Percentiles rank a stretch among this genome's conserved stretches.
phyloP scores from a whole-genome alignment of 495 filamentous ascomycete species.

The Trichoderma reesei region DNA sequence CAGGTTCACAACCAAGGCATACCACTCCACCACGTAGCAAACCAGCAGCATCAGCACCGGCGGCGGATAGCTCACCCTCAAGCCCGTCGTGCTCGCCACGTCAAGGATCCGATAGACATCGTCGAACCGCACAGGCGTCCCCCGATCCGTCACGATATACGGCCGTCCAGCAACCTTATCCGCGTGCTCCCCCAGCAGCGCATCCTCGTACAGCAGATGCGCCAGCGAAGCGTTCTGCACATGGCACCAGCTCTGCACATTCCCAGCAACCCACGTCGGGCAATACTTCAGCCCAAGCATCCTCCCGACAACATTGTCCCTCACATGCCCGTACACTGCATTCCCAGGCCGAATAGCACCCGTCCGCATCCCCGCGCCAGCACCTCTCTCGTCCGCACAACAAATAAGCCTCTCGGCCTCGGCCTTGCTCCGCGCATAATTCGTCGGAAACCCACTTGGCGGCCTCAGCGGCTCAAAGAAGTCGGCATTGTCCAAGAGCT shows the following conservation, averaged over 20 bases:
- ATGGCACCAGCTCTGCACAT: constrained; percentile 47
- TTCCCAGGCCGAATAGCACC: constrained; percentile 49
- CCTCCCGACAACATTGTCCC: constrained; percentile 32
- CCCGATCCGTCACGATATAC: constrained; percentile 31
- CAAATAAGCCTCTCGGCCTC: constrained; percentile 42
- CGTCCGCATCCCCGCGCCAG: constrained; percentile 26
- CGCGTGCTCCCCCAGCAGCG: constrained; percentile 27
- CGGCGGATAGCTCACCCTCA: constrained; percentile 26
- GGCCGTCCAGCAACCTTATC: constrained; percentile 33
- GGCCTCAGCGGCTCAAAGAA: constrained; percentile 33
- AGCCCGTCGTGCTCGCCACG: constrained; percentile 18
- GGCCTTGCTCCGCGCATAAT: constrained; percentile 43
- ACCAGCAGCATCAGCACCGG: constrained; percentile 35
- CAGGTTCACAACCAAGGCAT: constrained; percentile 21
- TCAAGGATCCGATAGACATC: constrained; percentile 24
- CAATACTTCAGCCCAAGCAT: constrained; percentile 17
- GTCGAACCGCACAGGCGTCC: constrained; percentile 23
- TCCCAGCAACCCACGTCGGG: constrained; percentile 35
- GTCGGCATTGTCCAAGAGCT: constrained; percentile 37
- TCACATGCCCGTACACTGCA: constrained; percentile 44
- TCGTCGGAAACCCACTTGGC: constrained; percentile 43
- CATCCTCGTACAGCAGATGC: constrained; percentile 47
- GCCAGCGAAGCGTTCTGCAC: constrained; percentile 47
- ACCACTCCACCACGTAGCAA: constrained; percentile 12
- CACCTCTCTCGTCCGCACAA: constrained; percentile 1